Evolutionary conservation across 768 basidiomycete species (phyloP).

Genomic region (Leccinum pellstonianum): DNA sequence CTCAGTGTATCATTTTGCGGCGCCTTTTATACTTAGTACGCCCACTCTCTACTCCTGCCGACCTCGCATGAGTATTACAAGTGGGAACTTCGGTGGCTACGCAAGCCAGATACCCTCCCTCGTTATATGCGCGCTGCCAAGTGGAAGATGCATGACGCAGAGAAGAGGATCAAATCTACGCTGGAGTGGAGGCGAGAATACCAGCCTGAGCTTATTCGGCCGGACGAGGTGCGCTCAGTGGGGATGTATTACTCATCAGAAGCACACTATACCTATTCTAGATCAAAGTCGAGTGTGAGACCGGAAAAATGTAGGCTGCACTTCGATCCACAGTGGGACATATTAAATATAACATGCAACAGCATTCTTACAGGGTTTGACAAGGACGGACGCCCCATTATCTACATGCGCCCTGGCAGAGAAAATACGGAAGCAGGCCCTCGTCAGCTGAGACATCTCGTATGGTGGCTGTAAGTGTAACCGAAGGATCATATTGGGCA

Average conservation of each 20-base stretch:
- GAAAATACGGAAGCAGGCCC: slow-evolving; percentile 81
- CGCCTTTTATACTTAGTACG: slow-evolving; percentile 36
- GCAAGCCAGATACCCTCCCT: slow-evolving; percentile 56
- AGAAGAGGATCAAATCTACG: slow-evolving; percentile 75
- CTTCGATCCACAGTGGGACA: neutral
- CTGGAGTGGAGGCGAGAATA: slow-evolving; percentile 84
- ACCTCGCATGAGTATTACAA: slow-evolving; percentile 65
- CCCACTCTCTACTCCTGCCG: slow-evolving; percentile 61
- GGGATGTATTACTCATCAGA: slow-evolving; percentile 2
- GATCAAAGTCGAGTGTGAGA: slow-evolving; percentile 76
- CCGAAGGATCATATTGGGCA: neutral
- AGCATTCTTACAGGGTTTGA: slow-evolving; percentile 87
- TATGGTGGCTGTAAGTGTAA: slow-evolving; percentile 74
- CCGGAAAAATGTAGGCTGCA: slow-evolving; percentile 77
- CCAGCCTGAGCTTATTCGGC: slow-evolving; percentile 80
- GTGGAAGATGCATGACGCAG: slow-evolving; percentile 75
- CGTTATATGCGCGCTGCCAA: slow-evolving; percentile 87
- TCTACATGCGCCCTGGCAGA: slow-evolving; percentile 85
- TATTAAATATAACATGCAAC: neutral
- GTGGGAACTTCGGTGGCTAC: slow-evolving; percentile 80
- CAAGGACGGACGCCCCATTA: slow-evolving; percentile 78
- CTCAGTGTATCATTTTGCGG: neutral
- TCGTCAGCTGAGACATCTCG: slow-evolving; percentile 80
- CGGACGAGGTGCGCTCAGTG: slow-evolving; percentile 55
- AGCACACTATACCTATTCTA: slow-evolving; percentile 12